These are phyloP conservation scores for Fusarium sp. DNA, from an alignment of 2,329 filamentous ascomycete species.

Conservation along the genomic window DNA sequence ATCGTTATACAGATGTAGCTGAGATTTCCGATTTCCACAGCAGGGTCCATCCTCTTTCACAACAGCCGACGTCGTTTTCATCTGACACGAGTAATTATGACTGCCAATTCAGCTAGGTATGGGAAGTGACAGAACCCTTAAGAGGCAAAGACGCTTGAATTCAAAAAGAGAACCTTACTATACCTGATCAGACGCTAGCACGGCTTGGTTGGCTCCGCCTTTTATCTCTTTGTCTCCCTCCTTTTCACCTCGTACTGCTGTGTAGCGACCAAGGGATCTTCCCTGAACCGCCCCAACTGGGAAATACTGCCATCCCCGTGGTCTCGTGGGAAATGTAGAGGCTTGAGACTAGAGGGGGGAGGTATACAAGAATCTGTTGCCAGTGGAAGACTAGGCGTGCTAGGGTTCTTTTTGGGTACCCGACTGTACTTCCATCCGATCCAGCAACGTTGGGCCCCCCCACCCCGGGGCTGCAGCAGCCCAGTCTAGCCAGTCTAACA, in stretches of 20 bases:
- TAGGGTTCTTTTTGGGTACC: slow-evolving; percentile 10
- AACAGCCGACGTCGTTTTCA: slow-evolving; percentile 2
- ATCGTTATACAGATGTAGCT: slow-evolving; percentile 11
- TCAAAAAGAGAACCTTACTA: slow-evolving; percentile 34
- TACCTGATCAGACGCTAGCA: slow-evolving; percentile 32
- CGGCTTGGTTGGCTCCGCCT: slow-evolving; percentile 36
- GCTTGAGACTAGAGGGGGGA: neutral
- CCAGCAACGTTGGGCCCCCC: slow-evolving; percentile 8
- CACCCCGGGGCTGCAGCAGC: slow-evolving; percentile 26
- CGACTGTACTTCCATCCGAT: slow-evolving; percentile 1
- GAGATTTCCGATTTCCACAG: slow-evolving; percentile 5
- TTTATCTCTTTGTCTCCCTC: slow-evolving; percentile 43
- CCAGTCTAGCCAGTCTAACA: too few species aligned
- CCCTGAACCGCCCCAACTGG: slow-evolving; percentile 28
- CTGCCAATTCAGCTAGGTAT: neutral
- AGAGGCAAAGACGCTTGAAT: slow-evolving; percentile 12
- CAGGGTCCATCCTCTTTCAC: slow-evolving; percentile 3
- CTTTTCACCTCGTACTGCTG: slow-evolving; percentile 34
- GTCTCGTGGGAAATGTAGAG: slow-evolving; percentile 9
- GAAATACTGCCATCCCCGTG: slow-evolving; percentile 33
- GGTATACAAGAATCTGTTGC: slow-evolving; percentile 23
- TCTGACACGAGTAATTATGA: neutral
- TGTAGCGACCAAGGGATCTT: slow-evolving; percentile 38
- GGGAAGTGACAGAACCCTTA: neutral
- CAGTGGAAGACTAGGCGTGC: slow-evolving; percentile 31